Evolutionary conservation across 1,139 yeast genomes (phyloP), one percentile per base, ranked within the genome.

Genomic region (Protomyces pachydermus): DNA sequence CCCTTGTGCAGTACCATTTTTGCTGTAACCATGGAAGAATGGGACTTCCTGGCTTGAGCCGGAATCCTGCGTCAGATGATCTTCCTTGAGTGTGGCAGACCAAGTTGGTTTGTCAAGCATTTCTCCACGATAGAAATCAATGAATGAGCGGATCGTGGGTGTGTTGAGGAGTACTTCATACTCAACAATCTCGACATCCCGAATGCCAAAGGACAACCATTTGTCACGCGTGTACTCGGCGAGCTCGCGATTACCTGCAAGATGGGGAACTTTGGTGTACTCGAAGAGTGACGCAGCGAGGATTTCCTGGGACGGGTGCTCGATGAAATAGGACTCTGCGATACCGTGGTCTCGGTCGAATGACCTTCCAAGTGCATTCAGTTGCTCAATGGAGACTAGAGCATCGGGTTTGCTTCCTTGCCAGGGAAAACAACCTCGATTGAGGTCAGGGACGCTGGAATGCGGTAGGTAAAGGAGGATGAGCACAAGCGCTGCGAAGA

Each of bases 41-140:
- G 88, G 88, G 3, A 60, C 54, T 12, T 53, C 64, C 14, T 61
- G 52, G 10, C 16, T 45, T 18, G 61, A 42, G 10, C 91, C 85
- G 39, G 83, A 81, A 74, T 91, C 97, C 65, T 87, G 87, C 12
- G 81, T 77, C 50, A 90, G 72, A 14, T 75, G 84, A 72, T 90
- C 96, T 74, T 90, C 97, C 68, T 79, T 78, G 68, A 89, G 78
- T 1, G 85, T 79, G 3, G 96, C 91, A 66, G 79, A 77, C 73
- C 84, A 88, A 52, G 81, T 73, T 8, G 80, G 73, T 10, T 77
- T 70, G 1, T 74, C 77, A 42, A 70, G 68, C 23, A 68, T 66
- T 56, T 78, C 71, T 35, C 83, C 68, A 51, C 85, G 73, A 37
- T 75, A 76, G 67, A 86, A 83, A 28, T 81, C 83, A 4, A 79